A percentile compares a stretch with the other conserved stretches of the same genome.
Evolutionary conservation across 441 rosid genomes (phyloP).

Genomic region (Melastoma candidum): DNA sequence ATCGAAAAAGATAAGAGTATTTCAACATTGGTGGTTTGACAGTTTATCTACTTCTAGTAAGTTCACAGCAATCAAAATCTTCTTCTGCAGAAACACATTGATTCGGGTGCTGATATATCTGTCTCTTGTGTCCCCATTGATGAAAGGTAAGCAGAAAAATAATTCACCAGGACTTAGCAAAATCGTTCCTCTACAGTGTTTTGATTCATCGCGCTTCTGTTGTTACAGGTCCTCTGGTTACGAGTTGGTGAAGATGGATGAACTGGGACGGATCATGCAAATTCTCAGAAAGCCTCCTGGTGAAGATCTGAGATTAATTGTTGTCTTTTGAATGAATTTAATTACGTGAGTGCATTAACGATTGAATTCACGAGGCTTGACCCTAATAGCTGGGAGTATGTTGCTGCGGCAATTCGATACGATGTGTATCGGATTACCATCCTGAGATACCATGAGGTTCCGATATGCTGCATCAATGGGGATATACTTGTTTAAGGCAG

Average conservation of each 20-base stretch:
- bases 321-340: conserved; percentile 12
- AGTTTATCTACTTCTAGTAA: background rate
- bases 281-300: conserved; percentile 76
- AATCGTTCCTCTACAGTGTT: background rate
- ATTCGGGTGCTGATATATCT: conserved; percentile 67
- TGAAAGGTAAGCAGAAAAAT: conserved; percentile 33
- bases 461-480: conserved; percentile 89
- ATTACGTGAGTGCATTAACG: too few species aligned
- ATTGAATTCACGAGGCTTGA: too few species aligned
- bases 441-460: conserved; percentile 37
- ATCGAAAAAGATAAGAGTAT: too few species aligned
- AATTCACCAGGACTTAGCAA: background rate
- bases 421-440: conserved; percentile 12
- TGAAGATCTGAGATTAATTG: conserved; percentile 66
- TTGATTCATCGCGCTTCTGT: conserved; percentile 4
- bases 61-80: conserved; percentile 2
- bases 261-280: conserved; percentile 46
- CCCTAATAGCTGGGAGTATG: background rate
- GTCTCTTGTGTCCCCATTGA: conserved; percentile 74
- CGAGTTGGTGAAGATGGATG: conserved; percentile 67
- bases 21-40: background rate
- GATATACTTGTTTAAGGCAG: conserved; percentile 62
- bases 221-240: conserved; percentile 68
- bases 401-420: conserved; percentile 46
- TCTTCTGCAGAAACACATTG: conserved; percentile 57